A percentile compares a stretch with the other conserved stretches of the same genome.
Evolutionary conservation across 169 alveolate genomes (phyloP).

Genomic region (Plasmodium knowlesi): DNA sequence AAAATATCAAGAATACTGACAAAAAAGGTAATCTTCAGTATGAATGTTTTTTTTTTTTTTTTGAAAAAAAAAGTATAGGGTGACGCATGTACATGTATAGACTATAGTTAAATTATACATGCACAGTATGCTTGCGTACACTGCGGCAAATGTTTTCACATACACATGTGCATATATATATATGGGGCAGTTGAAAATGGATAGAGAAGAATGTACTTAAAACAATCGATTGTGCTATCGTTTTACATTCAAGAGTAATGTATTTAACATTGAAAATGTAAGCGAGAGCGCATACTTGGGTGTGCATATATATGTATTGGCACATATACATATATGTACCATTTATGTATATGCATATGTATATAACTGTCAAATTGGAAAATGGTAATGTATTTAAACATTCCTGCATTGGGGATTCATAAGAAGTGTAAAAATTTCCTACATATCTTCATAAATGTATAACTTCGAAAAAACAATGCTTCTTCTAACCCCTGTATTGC

Average conservation of each 20-base stretch:
- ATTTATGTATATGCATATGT: background rate
- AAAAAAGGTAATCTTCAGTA: slow-evolving; percentile 8
- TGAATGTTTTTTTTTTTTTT: slow-evolving; percentile 2
- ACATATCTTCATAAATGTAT: slow-evolving; percentile 19
- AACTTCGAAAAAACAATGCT: background rate
- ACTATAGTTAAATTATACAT: background rate
- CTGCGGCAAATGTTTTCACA: background rate
- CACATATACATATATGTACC: background rate
- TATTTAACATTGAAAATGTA: background rate
- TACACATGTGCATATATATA: background rate
- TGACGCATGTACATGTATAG: background rate
- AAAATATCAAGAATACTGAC: slow-evolving; percentile 2
- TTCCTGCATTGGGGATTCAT: background rate
- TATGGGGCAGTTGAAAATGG: background rate
- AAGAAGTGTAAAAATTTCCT: slow-evolving; percentile 1
- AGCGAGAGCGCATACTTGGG: background rate
- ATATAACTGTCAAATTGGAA: slow-evolving; percentile 13
- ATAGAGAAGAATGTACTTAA: background rate
- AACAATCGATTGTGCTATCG: background rate
- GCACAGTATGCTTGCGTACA: slow-evolving; percentile 7
- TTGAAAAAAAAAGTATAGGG: background rate
- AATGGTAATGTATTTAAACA: background rate
- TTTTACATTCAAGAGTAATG: background rate
- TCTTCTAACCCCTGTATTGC: background rate
- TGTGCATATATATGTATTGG: slow-evolving; percentile 4